Evolutionary conservation across 352 stramenopile genomes (phyloP).

Genomic region (Ochromonadaceae sp.): DNA sequence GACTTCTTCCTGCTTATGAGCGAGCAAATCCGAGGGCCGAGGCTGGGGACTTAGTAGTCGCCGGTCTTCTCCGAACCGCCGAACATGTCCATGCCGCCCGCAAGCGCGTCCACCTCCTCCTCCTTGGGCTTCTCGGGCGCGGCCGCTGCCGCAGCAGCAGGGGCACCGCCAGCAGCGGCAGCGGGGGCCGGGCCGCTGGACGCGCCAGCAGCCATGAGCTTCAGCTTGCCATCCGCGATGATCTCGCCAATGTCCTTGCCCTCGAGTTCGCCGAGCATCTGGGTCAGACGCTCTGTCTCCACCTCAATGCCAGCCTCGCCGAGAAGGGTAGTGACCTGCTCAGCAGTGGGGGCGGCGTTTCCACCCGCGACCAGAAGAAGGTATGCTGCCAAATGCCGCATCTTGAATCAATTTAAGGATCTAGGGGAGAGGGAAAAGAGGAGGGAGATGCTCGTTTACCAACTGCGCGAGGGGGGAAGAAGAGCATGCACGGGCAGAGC

Average conservation of each 20-base stretch:
- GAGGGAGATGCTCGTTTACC: too few relatives aligned
- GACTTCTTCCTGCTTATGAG: too few relatives aligned
- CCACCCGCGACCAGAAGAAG: conserved; percentile 9
- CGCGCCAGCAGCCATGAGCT: background rate
- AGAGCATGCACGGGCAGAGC: too few relatives aligned
- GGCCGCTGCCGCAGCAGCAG: background rate
- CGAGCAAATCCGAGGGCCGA: too few relatives aligned
- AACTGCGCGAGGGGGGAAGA: too few relatives aligned
- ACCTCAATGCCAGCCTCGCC: background rate
- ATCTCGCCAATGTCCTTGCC: conserved; percentile 6
- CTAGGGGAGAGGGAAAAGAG: too few relatives aligned
- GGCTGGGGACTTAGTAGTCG: too few relatives aligned
- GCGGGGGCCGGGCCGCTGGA: background rate
- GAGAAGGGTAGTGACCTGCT: conserved; percentile 2
- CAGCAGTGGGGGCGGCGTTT: background rate
- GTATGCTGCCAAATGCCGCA: conserved; percentile 20
- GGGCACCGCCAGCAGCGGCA: background rate
- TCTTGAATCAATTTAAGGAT: conserved; percentile 19
- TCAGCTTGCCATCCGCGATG: background rate
- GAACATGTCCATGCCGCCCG: conserved; percentile 19
- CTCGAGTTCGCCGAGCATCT: background rate
- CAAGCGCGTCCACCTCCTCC: conserved; percentile 14
- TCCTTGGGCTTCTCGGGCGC: background rate
- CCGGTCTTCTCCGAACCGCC: too few relatives aligned
- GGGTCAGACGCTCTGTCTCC: background rate